Evolutionary conservation across 352 stramenopile genomes (phyloP), one percentile per base, ranked within the genome.

Genomic region (Globisporangium apiculatum): DNA sequence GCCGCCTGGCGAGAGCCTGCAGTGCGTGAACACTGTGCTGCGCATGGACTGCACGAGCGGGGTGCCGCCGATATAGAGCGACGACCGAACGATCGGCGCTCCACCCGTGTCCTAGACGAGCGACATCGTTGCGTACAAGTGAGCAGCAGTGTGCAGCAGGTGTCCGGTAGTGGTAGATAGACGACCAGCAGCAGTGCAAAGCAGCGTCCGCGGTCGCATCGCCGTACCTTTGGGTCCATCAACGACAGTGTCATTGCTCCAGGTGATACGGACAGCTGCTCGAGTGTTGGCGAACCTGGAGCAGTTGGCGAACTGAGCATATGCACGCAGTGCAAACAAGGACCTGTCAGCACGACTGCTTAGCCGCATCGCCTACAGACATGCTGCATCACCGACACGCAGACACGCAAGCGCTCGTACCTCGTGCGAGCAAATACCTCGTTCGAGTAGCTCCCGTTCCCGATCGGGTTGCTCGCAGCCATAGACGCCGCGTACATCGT

Each of bases 61-160:
- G 4, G 53, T 14, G 48, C 73, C 76, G 42, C 75, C 65, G 0
- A 64, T 51, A 14, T 50, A 68, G 0, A 86, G 55, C 7, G 70
- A 79, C 14, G 76, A 51, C 7, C 66, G 67, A 10, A 62, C 57
- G 51, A 86, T 73, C 0, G 67, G 57, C 0, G 40, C 62, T 14
- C 76, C 76, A 15, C 76, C 76, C 24, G 64, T 73, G 52, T 84
- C 62, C 76, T 83, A 31, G 42, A 7, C 42, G 5, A 15, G 5
- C 10, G 2, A 17, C 5, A 11, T 15, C 14, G 53, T 12, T 5
- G n/a, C 10, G 24, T 38, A 17, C 8, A 37, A 47, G 41, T 18
- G 40, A 46, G 14, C 24, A 31, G 2, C 24, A n/a, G 7, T 41
- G 12, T 47, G 4, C 36, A 58, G 42, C 5, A 5, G 0, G 10